Base-by-base conservation (phyloP, 306 rosid species). In the Cucumis hystrix region DNA sequence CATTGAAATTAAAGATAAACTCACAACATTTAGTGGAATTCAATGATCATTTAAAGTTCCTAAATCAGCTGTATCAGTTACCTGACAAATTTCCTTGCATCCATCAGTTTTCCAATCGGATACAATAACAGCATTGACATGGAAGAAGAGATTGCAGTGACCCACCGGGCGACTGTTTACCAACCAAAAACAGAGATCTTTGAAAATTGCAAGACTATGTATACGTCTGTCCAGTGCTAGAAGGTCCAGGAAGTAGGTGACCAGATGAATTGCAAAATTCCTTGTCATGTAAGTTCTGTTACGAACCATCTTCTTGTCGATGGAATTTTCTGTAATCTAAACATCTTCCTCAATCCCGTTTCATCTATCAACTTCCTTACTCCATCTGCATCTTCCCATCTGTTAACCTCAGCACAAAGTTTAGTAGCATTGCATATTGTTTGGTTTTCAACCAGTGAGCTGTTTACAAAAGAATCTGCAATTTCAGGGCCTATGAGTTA, bases 401-500 rank as follows among this genome's bases (percentile, higher is more conserved):
- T 74, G 25, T 54, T 25, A 6, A 23, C 33, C 75, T 74, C 75
- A 9, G 45, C 66, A 73, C 33, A 73, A 40, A 73, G 57, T 80
- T 41, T 17, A 66, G 47, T 23, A 80, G 63, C 67, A 73, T 62
- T 30, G 21, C 74, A 45, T 62, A 49, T 59, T 47, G 33, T 59
- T 28, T 30, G 55, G 73, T 47, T 71, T 58, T 21, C 61, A 11
- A 25, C 51, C 23, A 45, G 18, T 74, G 52, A 79, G 57, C 78
- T 62, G 74, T 80, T 74, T 64, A 60, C 58, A 17, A 80, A 37
- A 23, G 63, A 80, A 56, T 80, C 82, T 51, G 55, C 82, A 62
- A 74, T 62, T 25, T 80, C 82, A 35, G 49, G 17, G 35, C 40
- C 78, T 9, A 41, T 12, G 57, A 49, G 67, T 47, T 72, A 45